Evolutionary conservation across 2,329 filamentous ascomycete genomes (phyloP), one percentile per base, ranked within the genome.

Genomic region (Penicillium sp.): DNA sequence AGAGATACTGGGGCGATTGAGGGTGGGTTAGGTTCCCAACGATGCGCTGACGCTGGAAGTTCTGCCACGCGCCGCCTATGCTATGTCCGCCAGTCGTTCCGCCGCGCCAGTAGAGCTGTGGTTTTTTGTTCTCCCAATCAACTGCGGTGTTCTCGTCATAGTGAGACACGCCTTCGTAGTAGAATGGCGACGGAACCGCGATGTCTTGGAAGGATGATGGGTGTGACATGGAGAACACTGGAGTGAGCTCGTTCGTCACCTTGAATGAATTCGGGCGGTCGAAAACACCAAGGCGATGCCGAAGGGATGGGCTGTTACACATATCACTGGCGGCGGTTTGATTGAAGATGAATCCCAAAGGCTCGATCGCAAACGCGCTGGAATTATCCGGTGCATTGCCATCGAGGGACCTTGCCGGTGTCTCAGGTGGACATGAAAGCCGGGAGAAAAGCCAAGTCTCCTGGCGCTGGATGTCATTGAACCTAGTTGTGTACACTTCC

Each of bases 1-100:
- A 61, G 53, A 78, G 76, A 22, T 70, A 65, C n/a, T 70, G 65
- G 9, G 39, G 22, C 45, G 76, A 76, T 58, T 83, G 82, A 3
- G 75, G 76, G 1, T 81, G 79, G 69, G 94, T 94, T 67, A 95
- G 82, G 69, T 88, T 89, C 55, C 84, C 81, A 2, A 96, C 88
- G 51, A 95, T 81, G 41, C 85, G 83, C 72, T 96, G 92, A 1
- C 92, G 87, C 67, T 96, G 92, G 67, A 95, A 90, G 2, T 87
- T 81, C 55, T 88, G 81, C 92, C 92, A 96, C 4, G 89, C 89
- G 18, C 91, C 90, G 59, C 88, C 84, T 52, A 89, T 83, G 64
- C 88, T 91, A 75, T 90, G 96, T 0, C 91, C 92, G 27, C 92
- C 92, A 0, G 91, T 96, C 0, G 91, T 96, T 13, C 88, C 92